Percentiles rank a stretch among this genome's conserved stretches.
These are phyloP conservation scores for Zymoseptoria tritici DNA, from an alignment of 2,329 filamentous ascomycete genomes.

Conservation along the genomic window DNA sequence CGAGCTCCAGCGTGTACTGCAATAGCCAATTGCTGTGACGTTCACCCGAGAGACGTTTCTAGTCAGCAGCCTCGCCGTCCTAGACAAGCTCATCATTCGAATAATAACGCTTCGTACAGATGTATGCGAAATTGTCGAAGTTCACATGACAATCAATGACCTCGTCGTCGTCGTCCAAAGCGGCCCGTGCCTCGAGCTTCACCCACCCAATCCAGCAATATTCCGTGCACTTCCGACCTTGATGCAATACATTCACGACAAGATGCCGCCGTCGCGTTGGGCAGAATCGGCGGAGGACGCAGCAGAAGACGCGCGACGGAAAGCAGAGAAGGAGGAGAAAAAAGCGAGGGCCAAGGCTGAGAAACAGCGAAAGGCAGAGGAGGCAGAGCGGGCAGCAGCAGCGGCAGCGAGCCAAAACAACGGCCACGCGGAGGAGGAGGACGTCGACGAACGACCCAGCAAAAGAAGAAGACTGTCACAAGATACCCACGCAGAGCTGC, in stretches of 20 bases:
- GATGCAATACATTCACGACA: conserved; percentile 2
- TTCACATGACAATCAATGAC: background rate
- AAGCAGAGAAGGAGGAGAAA: conserved; percentile 82
- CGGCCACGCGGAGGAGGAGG: conserved; percentile 19
- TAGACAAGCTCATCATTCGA: conserved; percentile 11
- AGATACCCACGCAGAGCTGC: conserved; percentile 28
- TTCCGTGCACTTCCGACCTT: background rate
- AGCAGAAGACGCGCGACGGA: conserved; percentile 62
- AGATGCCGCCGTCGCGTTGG: conserved; percentile 63
- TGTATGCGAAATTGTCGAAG: background rate
- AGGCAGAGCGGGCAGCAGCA: conserved; percentile 31
- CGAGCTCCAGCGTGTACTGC: conserved; percentile 37
- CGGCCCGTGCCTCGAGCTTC: background rate
- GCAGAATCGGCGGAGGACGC: conserved; percentile 76
- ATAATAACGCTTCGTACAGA: background rate
- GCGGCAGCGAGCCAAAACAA: conserved; percentile 17
- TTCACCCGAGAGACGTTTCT: conserved; percentile 13
- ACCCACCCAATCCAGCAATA: background rate
- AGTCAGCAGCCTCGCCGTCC: conserved; percentile 18
- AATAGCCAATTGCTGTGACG: conserved; percentile 8
- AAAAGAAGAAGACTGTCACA: conserved; percentile 57
- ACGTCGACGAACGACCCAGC: conserved; percentile 39
- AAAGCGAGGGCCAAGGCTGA: conserved; percentile 68
- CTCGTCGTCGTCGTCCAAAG: background rate
- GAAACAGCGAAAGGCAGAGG: conserved; percentile 63